A percentile compares a stretch with the other conserved stretches of the same genome.
phyloP scores from a whole-genome alignment of 1,139 yeast species.

The Hemisphaericaspora xylofermentans region DNA sequence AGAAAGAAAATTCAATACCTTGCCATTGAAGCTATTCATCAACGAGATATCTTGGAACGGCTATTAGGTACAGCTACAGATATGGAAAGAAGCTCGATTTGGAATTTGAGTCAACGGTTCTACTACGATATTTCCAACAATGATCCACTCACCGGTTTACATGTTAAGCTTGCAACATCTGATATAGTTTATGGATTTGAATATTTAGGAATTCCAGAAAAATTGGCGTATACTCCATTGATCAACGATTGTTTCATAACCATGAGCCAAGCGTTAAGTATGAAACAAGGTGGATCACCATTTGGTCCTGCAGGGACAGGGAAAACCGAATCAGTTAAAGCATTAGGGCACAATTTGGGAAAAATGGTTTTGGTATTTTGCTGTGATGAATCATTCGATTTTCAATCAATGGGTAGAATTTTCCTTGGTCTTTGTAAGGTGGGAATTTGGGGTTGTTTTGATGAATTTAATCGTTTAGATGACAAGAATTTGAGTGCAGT shows the following conservation, averaged over 20 bases:
- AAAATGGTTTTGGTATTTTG: conserved; percentile 81
- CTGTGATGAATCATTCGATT: conserved; percentile 90
- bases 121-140: conserved; percentile 27
- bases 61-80: conserved; percentile 20
- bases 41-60: conserved; percentile 39
- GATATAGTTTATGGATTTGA: conserved; percentile 72
- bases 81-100: conserved; percentile 21
- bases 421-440: conserved; percentile 80
- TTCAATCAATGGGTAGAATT: conserved; percentile 74
- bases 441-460: conserved; percentile 97
- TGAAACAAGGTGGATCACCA: conserved; percentile 83
- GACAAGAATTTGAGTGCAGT: conserved; percentile 77
- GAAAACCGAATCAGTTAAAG: conserved; percentile 88
- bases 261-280: conserved; percentile 73
- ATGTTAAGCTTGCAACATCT: conserved; percentile 54
- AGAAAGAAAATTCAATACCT: conserved; percentile 56
- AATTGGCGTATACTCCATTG: conserved; percentile 76
- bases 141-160: conserved; percentile 36
- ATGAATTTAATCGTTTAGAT: conserved; percentile 85
- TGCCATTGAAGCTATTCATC: conserved; percentile 68
- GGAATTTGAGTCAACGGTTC: conserved; percentile 59
- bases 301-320: conserved; percentile 99
- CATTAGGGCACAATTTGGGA: conserved; percentile 79
- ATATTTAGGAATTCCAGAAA: conserved; percentile 74
- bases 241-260: conserved; percentile 64